These are phyloP conservation scores for Vachellia collinsii DNA, from an alignment of 306 rosid genomes.

Conservation along the genomic window DNA sequence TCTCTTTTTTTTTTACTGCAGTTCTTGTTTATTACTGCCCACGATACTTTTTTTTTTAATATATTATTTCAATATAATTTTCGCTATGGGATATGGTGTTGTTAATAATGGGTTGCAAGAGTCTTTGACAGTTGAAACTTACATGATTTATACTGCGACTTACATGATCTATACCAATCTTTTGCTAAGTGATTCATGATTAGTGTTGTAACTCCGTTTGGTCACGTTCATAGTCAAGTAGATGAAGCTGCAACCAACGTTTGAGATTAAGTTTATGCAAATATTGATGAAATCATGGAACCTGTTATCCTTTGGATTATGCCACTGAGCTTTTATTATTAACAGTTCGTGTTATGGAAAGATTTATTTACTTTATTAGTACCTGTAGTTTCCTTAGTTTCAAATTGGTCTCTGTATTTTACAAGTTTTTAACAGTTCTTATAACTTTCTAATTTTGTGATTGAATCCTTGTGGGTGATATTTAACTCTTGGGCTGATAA, in stretches of 20 bases:
- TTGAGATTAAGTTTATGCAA: background rate
- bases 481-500: constrained; percentile 20
- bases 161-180: background rate
- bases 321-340: background rate
- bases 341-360: background rate
- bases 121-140: constrained; percentile 2
- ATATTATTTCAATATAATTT: constrained; percentile 11
- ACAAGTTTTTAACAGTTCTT: background rate
- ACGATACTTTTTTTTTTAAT: background rate
- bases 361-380: background rate
- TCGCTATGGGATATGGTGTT: background rate
- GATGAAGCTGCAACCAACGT: background rate
- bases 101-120: background rate
- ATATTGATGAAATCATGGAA: background rate
- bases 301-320: background rate
- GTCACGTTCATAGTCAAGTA: background rate
- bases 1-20: constrained; percentile 31
- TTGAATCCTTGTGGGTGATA: background rate
- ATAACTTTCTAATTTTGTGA: constrained; percentile 5
- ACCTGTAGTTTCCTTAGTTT: background rate
- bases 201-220: background rate
- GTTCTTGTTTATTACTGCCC: constrained; percentile 17
- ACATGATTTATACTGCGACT: background rate
- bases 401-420: background rate
- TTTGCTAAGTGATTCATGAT: background rate